Conservation (phyloP, 2,329 filamentous ascomycete species). For the Verticillium dahliae region DNA sequence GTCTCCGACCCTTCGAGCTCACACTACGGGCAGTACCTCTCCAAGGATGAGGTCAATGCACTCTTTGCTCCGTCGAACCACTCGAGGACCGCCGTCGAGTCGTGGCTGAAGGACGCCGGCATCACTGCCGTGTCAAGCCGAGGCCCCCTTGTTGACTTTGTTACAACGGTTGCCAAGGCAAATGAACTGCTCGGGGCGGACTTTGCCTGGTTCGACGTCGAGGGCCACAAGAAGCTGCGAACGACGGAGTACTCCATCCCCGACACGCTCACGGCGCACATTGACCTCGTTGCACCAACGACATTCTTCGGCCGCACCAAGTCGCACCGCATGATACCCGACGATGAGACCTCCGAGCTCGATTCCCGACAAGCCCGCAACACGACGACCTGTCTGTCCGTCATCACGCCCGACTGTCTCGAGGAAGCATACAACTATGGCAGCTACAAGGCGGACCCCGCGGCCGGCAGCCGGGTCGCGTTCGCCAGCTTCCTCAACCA, state of each 20-base stretch:
- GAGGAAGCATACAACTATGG: conserved; percentile 41
- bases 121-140: neutral
- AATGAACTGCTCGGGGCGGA: conserved; percentile 32
- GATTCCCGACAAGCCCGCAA: conserved; percentile 9
- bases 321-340: neutral
- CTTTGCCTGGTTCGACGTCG: conserved; percentile 33
- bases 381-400: conserved; percentile 15
- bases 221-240: conserved; percentile 25
- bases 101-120: conserved; percentile 14
- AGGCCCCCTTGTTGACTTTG: neutral
- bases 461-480: conserved; percentile 38
- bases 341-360: neutral
- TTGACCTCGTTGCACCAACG: conserved; percentile 39
- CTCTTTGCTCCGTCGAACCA: conserved; percentile 15
- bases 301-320: conserved; percentile 34
- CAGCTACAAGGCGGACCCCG: conserved; percentile 34
- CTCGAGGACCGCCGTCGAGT: conserved; percentile 13
- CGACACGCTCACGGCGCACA: conserved; percentile 25
- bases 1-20: conserved; percentile 18
- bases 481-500: conserved; percentile 47
- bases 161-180: conserved; percentile 24
- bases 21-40: conserved; percentile 19
- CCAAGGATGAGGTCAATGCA: conserved; percentile 14
- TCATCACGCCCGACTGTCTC: conserved; percentile 39
- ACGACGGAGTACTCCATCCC: conserved; percentile 20